Evolutionary conservation across 768 basidiomycete genomes (phyloP), one percentile per base, ranked within the genome.

Genomic region (Hemileccinum impolitum): DNA sequence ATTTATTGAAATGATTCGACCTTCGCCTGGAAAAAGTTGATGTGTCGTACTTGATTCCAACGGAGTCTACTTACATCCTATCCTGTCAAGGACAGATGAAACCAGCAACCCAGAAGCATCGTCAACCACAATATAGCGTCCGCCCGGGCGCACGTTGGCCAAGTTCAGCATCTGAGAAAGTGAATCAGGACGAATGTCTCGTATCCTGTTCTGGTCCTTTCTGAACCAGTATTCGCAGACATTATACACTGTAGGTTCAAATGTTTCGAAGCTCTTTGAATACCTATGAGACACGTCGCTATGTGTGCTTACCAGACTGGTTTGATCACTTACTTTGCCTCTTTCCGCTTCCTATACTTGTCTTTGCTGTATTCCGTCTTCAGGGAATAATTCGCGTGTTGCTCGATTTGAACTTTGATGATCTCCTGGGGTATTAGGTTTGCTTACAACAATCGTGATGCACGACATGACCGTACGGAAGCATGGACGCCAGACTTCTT

Each of bases 361-460:
- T 98, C 94, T 69, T 99, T 98, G 70, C 90, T 94, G 68, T 94
- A 98, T 68, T 95, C 96, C 1, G 94, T 98, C 70, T 98, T 98
- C 42, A 98, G 73, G 11, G 84, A 83, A 66, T 89, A 99, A 59
- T 90, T 89, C 26, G 89, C 85, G 60, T 98, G 95, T 60, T 85
- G 81, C 58, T 91, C 92, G 40, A 97, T 95, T 68, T 98, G 95
- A 66, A 77, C 85, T 62, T 89, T 85, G 64, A 98, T 95, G 45
- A 99, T 97, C 60, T 97, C 94, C 86, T 96, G 71, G 5, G 32
- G 15, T n/a, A 32, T 38, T 40, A 60, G 36, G 43, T 51, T 52
- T 49, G 43, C 43, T 55, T 54, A 40, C 28, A 17, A 43, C 31
- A 35, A 37, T 30, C 34, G 41, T 31, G 40, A 50, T 43, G 42